Base-by-base conservation (phyloP, 192 early-diverging fungal species). In the Neocallimastix lanati region DNA sequence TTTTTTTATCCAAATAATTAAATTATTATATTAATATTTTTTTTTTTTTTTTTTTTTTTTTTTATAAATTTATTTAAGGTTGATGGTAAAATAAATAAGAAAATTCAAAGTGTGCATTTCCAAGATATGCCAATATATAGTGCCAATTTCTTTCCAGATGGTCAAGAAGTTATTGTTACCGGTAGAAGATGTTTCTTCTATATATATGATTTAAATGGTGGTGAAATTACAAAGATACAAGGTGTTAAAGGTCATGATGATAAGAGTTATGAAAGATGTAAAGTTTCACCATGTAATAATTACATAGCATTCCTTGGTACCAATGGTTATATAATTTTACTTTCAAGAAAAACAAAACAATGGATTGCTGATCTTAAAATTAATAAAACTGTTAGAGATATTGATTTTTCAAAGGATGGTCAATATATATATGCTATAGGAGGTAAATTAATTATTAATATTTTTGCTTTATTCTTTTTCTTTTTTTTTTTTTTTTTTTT, bases 71-170 rank as follows among this genome's bases (percentile, higher is more conserved):
- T 50, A 21, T 3, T 33, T 76, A 84, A 94, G 77, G 88, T 97
- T 12, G 96, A 99, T 78, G 96, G 96, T 28, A 95, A 94, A 84
- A 82, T 92, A 36, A 99, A 99, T 84, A 93, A 91, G 76, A 93
- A 96, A 84, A 89, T 99, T 78, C 94, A 96, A 86, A 93, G 91
- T 14, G 84, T 98, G n/a, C 88, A 88, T 79, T 89, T 96, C 82
- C 92, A 94, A 81, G 96, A 98, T 84, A 82, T 97, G 82, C 94
- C 95, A 12, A 93, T 98, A 50, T 85, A 88, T 82, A 82, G 83
- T 28, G 94, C 96, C 2, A 83, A 85, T 76, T 97, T 99, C 82
- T 89, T 92, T 15, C 86, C 92, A 15, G 82, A 87, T 33, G 97
- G 97, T 7, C 80, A 89, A 25, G 85, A 94, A 28, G 86, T 97